A percentile compares a stretch with the other conserved stretches of the same genome.
These are phyloP conservation scores for Globisporangium irregulare DNA, from an alignment of 352 stramenopile genomes.

Conservation along the genomic window DNA sequence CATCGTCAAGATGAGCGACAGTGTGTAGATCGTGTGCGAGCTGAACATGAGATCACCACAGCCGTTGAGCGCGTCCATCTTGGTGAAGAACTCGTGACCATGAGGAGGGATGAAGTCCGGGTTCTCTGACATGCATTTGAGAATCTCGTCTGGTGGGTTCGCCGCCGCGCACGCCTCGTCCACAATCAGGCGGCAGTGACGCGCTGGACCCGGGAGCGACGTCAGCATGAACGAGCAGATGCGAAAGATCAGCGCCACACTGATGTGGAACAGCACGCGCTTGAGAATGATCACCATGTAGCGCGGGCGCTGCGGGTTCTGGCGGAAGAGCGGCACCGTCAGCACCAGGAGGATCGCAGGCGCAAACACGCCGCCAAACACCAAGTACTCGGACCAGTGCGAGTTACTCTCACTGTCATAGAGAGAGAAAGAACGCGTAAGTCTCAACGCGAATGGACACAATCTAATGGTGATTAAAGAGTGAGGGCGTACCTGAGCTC, in stretches of 20 bases:
- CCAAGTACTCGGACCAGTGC: constrained; percentile 68
- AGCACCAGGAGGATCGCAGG: constrained; percentile 68
- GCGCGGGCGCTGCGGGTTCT: constrained; percentile 60
- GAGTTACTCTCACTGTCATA: constrained; percentile 28
- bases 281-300: constrained; percentile 82
- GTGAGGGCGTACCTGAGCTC: constrained; percentile 31
- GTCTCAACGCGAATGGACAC: no score
- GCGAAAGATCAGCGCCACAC: constrained; percentile 66
- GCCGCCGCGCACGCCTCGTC: constrained; percentile 49
- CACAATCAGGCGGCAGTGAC: constrained; percentile 73
- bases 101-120: constrained; percentile 68
- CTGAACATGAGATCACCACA: constrained; percentile 93
- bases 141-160: constrained; percentile 44
- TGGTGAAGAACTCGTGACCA: constrained; percentile 50
- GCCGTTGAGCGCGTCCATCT: constrained; percentile 76
- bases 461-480: no score
- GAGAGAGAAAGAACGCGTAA: no score
- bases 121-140: constrained; percentile 62
- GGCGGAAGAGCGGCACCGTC: constrained; percentile 59
- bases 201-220: constrained; percentile 58
- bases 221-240: constrained; percentile 83
- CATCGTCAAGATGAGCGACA: constrained; percentile 83
- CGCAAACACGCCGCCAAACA: constrained; percentile 71
- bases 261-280: constrained; percentile 77
- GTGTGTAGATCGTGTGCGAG: constrained; percentile 91